A percentile compares a stretch with the other conserved stretches of the same genome.
phyloP scores from a whole-genome alignment of 1,284 basidiomycete species.

The Cutaneotrichosporon sp. region DNA sequence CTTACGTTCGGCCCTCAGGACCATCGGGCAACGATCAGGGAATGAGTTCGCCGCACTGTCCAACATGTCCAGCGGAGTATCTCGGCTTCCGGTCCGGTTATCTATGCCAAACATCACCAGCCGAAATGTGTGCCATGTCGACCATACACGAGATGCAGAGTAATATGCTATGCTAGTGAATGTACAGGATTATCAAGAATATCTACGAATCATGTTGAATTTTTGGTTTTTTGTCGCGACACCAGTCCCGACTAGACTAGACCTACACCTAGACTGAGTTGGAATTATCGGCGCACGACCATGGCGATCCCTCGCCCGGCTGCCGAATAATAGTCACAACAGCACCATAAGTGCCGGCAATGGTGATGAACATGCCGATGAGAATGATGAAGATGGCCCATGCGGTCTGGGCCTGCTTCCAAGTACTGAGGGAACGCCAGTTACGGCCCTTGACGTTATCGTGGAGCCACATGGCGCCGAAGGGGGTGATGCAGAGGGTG shows the following conservation, averaged over 20 bases:
- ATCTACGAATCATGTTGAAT: background rate
- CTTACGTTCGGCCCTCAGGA: background rate
- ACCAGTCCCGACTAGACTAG: background rate
- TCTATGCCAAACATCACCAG: background rate
- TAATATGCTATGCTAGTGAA: constrained; percentile 1
- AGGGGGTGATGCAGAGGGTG: constrained; percentile 34
- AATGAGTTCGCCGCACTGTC: background rate
- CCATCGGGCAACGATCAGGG: background rate
- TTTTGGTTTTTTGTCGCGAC: background rate
- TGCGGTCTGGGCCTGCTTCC: constrained; percentile 10
- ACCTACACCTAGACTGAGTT: constrained; percentile 18
- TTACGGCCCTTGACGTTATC: constrained; percentile 26
- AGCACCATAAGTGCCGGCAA: constrained; percentile 40
- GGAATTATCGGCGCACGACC: constrained; percentile 44
- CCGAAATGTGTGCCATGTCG: background rate
- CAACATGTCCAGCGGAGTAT: background rate
- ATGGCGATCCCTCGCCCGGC: constrained; percentile 31
- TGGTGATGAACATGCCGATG: constrained; percentile 34
- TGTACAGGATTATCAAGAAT: background rate
- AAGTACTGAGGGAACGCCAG: background rate
- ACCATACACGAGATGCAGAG: constrained; percentile 4
- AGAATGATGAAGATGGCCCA: constrained; percentile 29
- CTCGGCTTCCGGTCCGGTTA: background rate
- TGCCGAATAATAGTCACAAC: constrained; percentile 34
- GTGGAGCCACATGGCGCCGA: constrained; percentile 38